phyloP scores from a whole-genome alignment of 2,329 filamentous ascomycete species.

The Fusarium sp. region DNA sequence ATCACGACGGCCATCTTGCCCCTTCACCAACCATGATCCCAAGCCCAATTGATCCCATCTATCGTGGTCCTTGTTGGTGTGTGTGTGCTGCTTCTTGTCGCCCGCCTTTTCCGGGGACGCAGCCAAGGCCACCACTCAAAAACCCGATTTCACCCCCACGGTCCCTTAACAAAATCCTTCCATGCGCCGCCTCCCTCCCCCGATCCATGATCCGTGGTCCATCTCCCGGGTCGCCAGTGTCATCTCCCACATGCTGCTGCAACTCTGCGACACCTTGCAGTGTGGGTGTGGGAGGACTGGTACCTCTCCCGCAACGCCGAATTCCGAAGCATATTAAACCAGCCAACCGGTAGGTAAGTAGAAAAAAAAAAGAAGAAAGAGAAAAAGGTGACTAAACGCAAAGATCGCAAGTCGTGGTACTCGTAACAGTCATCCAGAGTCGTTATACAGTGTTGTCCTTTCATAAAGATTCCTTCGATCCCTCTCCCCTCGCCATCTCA shows the following conservation, averaged over 20 bases:
- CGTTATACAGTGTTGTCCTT: constrained; percentile 38
- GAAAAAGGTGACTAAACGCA: constrained; percentile 32
- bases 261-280: constrained; percentile 13
- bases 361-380: constrained; percentile 5
- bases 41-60: constrained; percentile 16
- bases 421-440: constrained; percentile 45
- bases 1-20: constrained; percentile 8
- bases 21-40: constrained; percentile 3
- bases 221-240: constrained; percentile 29
- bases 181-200: constrained; percentile 26
- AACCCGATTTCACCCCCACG: constrained; percentile 20
- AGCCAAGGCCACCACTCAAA: constrained; percentile 16
- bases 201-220: constrained; percentile 27
- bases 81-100: neutral
- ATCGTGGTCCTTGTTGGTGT: constrained; percentile 3
- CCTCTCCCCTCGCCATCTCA: constrained; percentile 1
- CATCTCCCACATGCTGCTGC: constrained; percentile 24
- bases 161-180: constrained; percentile 23
- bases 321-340: constrained; percentile 41
- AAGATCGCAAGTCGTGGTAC: constrained; percentile 37
- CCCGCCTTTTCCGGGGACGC: neutral
- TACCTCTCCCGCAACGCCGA: constrained; percentile 38
- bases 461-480: neutral
- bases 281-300: neutral
- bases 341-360: constrained; percentile 28